Evolutionary conservation across 2,329 filamentous ascomycete species (phyloP), one percentile per base, ranked within the genome.

Genomic region (Nigrograna mackinnonii): DNA sequence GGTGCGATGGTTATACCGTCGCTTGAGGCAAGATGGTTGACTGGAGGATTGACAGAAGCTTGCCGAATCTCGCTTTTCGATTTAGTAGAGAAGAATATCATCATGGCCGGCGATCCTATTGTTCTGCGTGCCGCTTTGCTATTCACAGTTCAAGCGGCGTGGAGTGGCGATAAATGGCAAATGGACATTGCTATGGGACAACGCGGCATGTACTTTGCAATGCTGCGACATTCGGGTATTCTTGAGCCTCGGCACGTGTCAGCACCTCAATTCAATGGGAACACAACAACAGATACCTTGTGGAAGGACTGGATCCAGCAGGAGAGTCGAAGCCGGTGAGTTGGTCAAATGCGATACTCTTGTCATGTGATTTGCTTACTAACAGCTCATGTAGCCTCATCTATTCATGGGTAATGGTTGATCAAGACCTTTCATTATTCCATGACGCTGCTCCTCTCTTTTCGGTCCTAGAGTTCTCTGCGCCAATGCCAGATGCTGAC

Each of bases 181-280:
- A 88, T 87, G 84, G 84, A 88, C 56, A 86, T 87, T 50, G 80
- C 84, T 31, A 86, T 87, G 83, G 84, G 85, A 21, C 85, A 87
- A 64, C 77, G 84, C 35, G 83, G 83, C 43, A 87, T 87, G 83
- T 88, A 88, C 62, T 77, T 86, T 46, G 79, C 84, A 44, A 88
- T 88, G 85, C 69, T 88, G 17, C 79, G 83, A 54, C 83, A 88
- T 60, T 84, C 83, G 1, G 84, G 85, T 17, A 80, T 86, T 69
- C 69, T 88, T 21, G 83, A 86, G 44, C 68, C 71, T 6, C 76
- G 74, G 40, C 71, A 70, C 4, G 67, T 70, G 16, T 68, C 72
- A 54, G 71, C 72, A 26, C 75, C 71, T 36, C 71, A 66, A 13
- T 71, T 74, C 35, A 71, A 71, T 45, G 71, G 74, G 11, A 72